These are phyloP conservation scores for Oryza coarctata DNA, from an alignment of 176 grass and related monocot species.

Conservation along the genomic window DNA sequence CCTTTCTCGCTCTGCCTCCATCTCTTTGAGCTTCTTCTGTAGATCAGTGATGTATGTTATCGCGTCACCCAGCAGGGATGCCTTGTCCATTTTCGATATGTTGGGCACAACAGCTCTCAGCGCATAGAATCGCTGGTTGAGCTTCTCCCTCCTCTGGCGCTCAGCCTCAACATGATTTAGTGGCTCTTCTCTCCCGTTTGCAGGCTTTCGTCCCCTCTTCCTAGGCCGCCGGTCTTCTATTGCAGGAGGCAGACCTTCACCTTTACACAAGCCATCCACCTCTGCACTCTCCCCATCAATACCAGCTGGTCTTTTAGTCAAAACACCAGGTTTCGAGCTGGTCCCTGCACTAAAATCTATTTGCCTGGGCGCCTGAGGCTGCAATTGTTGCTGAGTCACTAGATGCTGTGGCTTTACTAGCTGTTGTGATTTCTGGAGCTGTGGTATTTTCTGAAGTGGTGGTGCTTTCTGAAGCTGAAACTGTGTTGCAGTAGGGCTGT, in stretches of 20 bases:
- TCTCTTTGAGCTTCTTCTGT: conserved; percentile 90
- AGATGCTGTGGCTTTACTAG: conserved; percentile 45
- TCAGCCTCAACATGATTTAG: conserved; percentile 98
- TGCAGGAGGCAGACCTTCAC: conserved; percentile 31
- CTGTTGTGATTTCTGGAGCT: conserved; percentile 47
- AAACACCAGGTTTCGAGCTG: conserved; percentile 48
- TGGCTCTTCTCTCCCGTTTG: conserved; percentile 92
- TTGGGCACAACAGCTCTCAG: conserved; percentile 89
- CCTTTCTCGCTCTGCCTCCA: conserved; percentile 73
- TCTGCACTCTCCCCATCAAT: conserved; percentile 62
- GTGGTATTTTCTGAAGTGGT: conserved; percentile 47
- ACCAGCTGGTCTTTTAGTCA: conserved; percentile 50
- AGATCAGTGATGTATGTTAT: conserved; percentile 93
- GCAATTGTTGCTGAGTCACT: conserved; percentile 46
- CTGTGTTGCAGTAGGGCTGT: conserved; percentile 34
- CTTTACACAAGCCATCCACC: conserved; percentile 62
- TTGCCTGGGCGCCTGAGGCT: conserved; percentile 67
- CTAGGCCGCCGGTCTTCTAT: conserved; percentile 74
- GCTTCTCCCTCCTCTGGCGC: conserved; percentile 95
- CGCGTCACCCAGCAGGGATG: conserved; percentile 79
- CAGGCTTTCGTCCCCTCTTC: conserved; percentile 94
- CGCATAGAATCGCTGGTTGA: conserved; percentile 93
- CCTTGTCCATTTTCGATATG: conserved; percentile 99
- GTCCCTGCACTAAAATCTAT: conserved; percentile 75
- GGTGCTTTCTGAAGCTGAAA: conserved; percentile 58